Conservation (phyloP, 1,284 basidiomycete genomes). For the Bjerkandera adusta region DNA sequence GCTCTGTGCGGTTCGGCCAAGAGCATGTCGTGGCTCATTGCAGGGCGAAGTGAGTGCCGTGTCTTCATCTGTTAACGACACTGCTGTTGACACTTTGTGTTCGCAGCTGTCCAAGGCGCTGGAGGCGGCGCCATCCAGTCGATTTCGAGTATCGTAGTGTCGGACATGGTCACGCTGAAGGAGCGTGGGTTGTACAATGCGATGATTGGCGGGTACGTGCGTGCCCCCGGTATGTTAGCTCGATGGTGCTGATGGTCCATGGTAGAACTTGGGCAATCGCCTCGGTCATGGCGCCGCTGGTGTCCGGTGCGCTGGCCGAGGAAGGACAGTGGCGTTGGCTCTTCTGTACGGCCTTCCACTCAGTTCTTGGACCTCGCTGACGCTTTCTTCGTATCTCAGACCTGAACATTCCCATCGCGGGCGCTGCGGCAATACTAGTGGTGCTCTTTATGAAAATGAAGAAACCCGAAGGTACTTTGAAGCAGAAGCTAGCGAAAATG, state of each 20-base stretch:
- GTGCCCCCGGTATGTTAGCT: not conserved
- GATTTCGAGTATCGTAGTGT: slow-evolving; percentile 39
- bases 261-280: slow-evolving; percentile 7
- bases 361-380: not conserved
- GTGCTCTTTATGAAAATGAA: slow-evolving; percentile 9
- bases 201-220: slow-evolving; percentile 28
- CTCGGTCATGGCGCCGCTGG: slow-evolving; percentile 1
- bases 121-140: slow-evolving; percentile 45
- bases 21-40: slow-evolving; percentile 12
- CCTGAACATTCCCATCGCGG: slow-evolving; percentile 9
- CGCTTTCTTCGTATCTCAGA: slow-evolving; percentile 1
- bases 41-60: slow-evolving; percentile 6
- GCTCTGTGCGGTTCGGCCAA: slow-evolving; percentile 6
- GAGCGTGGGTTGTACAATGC: slow-evolving; percentile 38
- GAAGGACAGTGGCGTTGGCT: slow-evolving; percentile 10
- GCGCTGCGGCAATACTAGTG: slow-evolving; percentile 6
- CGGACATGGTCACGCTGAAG: slow-evolving; percentile 43
- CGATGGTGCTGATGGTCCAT: not conserved
- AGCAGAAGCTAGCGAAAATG: slow-evolving; percentile 7
- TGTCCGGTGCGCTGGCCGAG: slow-evolving; percentile 7
- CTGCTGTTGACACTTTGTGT: not conserved
- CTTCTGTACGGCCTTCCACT: slow-evolving; percentile 8
- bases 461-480: slow-evolving; percentile 6
- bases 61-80: not conserved
- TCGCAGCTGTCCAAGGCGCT: slow-evolving; percentile 28